Evolutionary conservation across 306 rosid genomes (phyloP).

Genomic region (Rosa persica): DNA sequence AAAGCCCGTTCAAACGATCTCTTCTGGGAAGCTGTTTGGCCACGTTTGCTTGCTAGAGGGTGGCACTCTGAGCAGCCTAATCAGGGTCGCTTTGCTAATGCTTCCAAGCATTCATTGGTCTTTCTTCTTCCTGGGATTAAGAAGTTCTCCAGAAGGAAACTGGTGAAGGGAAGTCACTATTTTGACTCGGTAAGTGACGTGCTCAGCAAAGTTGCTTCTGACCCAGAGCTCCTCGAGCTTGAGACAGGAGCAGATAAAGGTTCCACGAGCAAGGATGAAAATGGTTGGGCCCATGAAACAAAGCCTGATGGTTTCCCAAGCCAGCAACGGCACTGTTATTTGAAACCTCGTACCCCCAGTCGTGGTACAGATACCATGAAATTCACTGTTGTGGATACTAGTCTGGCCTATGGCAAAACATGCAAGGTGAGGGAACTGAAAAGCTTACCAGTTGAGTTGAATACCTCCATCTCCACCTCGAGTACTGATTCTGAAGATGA

Average conservation of each 20-base stretch:
- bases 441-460: constrained; percentile 58
- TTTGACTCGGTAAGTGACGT: constrained; percentile 82
- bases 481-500: constrained; percentile 49
- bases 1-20: constrained; percentile 87
- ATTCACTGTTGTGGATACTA: constrained; percentile 91
- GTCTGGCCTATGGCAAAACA: constrained; percentile 46
- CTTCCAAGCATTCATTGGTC: constrained; percentile 64
- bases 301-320: constrained; percentile 47
- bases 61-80: constrained; percentile 97
- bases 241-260: constrained; percentile 34
- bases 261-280: constrained; percentile 44
- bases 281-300: constrained; percentile 48
- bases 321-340: constrained; percentile 73
- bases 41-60: constrained; percentile 91
- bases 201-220: constrained; percentile 71
- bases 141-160: constrained; percentile 69
- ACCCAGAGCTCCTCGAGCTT: constrained; percentile 78
- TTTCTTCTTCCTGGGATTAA: constrained; percentile 84
- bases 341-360: constrained; percentile 71
- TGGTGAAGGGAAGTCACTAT: constrained; percentile 73
- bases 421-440: constrained; percentile 59
- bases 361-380: constrained; percentile 44
- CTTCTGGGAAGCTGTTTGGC: constrained; percentile 99
- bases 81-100: constrained; percentile 39
- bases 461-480: constrained; percentile 26